Percentiles rank a stretch among this genome's conserved stretches.
These are phyloP conservation scores for Mortierella polycephala DNA, from an alignment of 371 early-diverging fungal species.

Conservation along the genomic window DNA sequence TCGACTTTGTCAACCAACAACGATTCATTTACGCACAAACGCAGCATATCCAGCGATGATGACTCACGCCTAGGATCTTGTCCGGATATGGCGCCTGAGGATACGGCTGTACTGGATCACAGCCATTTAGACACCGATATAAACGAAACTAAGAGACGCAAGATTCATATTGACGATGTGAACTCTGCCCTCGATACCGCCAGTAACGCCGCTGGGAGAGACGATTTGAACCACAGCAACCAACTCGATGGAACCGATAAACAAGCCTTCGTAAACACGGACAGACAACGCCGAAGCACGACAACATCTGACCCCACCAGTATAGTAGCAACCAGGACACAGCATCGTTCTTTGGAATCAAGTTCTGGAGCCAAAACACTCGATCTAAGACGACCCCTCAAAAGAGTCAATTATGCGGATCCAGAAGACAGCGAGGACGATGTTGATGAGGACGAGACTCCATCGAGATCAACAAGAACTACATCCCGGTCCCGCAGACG, in stretches of 20 bases:
- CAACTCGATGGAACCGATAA: background rate
- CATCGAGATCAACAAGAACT: conserved; percentile 10
- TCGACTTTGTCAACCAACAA: conserved; percentile 35
- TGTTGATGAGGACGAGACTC: conserved; percentile 5
- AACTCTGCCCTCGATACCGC: background rate
- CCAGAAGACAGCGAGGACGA: conserved; percentile 26
- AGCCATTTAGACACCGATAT: conserved; percentile 18
- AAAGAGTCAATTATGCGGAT: conserved; percentile 53
- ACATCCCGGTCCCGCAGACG: background rate
- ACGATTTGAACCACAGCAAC: background rate
- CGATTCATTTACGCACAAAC: conserved; percentile 25
- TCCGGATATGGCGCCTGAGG: background rate
- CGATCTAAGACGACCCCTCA: conserved; percentile 23
- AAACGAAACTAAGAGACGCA: conserved; percentile 46
- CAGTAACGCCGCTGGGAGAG: background rate
- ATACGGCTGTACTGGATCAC: conserved; percentile 10
- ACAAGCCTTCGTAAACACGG: background rate
- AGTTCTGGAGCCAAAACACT: background rate
- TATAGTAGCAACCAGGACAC: background rate
- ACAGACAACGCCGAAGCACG: background rate
- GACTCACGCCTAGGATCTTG: conserved; percentile 3
- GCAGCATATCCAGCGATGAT: conserved; percentile 39
- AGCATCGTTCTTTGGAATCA: background rate
- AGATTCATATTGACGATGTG: conserved; percentile 23
- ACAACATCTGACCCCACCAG: background rate